Conservation (phyloP, 1,284 basidiomycete species). For the Lentinus polychrous region DNA sequence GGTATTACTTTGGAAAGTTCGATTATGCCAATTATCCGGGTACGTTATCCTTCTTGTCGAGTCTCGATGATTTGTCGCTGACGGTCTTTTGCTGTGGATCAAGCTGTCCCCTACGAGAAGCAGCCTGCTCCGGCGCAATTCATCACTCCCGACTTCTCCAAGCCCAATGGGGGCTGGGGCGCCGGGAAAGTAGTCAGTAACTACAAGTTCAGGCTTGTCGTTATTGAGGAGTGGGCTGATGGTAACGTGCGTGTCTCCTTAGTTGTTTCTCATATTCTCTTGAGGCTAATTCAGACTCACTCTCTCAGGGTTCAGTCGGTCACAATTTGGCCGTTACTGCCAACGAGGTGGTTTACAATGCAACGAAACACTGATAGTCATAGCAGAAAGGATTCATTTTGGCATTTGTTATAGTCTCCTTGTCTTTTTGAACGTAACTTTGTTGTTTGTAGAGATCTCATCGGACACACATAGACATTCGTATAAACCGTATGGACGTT, state of each 20-base stretch:
- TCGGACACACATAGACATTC: too few species aligned
- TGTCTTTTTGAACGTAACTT: too few species aligned
- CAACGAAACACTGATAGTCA: not conserved
- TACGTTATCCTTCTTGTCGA: conserved; percentile 12
- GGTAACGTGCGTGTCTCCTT: conserved; percentile 22
- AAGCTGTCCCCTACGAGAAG: conserved; percentile 29
- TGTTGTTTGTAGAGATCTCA: too few species aligned
- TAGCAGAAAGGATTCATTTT: too few species aligned
- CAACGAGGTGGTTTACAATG: conserved; percentile 25
- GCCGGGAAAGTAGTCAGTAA: conserved; percentile 27
- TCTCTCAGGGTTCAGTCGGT: conserved; percentile 22
- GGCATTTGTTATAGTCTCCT: too few species aligned
- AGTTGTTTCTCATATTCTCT: not conserved
- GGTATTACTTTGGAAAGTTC: conserved; percentile 36
- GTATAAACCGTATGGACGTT: too few species aligned
- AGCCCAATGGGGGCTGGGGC: conserved; percentile 34
- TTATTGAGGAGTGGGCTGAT: conserved; percentile 40
- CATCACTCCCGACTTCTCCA: conserved; percentile 43
- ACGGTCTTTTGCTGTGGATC: not conserved
- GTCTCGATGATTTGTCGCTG: not conserved
- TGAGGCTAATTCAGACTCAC: conserved; percentile 1
- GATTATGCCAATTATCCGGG: conserved; percentile 37
- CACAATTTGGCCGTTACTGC: conserved; percentile 20
- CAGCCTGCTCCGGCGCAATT: conserved; percentile 36
- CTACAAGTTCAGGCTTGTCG: conserved; percentile 31